Base-by-base conservation (phyloP, 257 asterid genomes). In the Agastache rugosa region DNA sequence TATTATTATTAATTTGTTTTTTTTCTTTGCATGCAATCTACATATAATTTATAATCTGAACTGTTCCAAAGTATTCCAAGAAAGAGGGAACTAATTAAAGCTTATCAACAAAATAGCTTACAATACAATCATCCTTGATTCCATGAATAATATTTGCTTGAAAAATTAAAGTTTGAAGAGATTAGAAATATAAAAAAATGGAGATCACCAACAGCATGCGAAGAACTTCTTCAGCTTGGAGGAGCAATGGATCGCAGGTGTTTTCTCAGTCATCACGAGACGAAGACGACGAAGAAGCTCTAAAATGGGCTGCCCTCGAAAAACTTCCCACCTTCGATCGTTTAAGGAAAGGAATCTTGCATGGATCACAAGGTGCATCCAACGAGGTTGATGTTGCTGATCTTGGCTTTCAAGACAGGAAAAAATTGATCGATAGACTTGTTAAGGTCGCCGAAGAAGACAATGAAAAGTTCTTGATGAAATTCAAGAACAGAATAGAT, bases 261-360 rank as follows among this genome's bases (percentile, higher is more conserved):
- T 87, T 87, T 29, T 82, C 90, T 15, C 77, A 78, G 44, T 83
- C 88, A 1, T 70, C 85, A 11, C 56, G 79, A 11, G 87, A 81
- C 11, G 81, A 6, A 2, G 83, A 85, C 39, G 87, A 87, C 41
- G 90, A 87, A 77, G 92, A 85, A 53, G 87, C 92, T 3, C 70
- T 87, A 14, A 87, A 83, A 74, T 87, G 88, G 92, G 92, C 92
- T 9, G 80, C 92, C 14, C 67, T 87, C 5, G 89, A 87, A 60
- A 85, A 76, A 29, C 85, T 87, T 6, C 90, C 92, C 0, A 87
- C 92, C 0, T 83, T 77, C 62, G 75, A 69, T 25, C 86, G 90
- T 23, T 31, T 85, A n/a, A 75, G 85, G 76, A 85, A 76, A 74
- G 92, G 88, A 16, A 77, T 87, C 16, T 60, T 79, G 11, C n/a